Evolutionary conservation across 2,329 filamentous ascomycete genomes (phyloP).

Genomic region (Xylariales sp.): DNA sequence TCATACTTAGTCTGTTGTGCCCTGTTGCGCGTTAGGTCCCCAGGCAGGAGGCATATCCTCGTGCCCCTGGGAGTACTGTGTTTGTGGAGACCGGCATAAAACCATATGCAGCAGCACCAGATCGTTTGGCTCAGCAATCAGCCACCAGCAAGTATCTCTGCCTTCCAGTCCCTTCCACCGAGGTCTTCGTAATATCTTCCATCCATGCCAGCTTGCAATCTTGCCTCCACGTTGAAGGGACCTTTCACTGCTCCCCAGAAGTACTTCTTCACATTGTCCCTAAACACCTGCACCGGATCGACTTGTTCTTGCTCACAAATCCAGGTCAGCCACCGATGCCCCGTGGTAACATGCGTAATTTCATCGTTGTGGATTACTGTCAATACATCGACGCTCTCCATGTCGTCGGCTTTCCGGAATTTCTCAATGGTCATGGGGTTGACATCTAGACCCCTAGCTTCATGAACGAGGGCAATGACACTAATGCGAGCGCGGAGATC

Average conservation of each 20-base stretch:
- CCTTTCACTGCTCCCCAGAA: slow-evolving; percentile 36
- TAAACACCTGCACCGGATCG: slow-evolving; percentile 39
- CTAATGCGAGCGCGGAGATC: slow-evolving; percentile 40
- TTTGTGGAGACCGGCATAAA: no score
- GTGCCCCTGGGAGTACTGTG: no score
- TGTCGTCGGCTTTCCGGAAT: slow-evolving; percentile 34
- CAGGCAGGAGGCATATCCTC: no score
- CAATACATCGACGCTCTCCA: slow-evolving; percentile 34
- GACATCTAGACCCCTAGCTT: slow-evolving; percentile 40
- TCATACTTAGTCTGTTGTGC: no score
- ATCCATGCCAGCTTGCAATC: slow-evolving; percentile 38
- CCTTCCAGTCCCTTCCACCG: slow-evolving; percentile 19
- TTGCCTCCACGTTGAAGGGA: slow-evolving; percentile 39
- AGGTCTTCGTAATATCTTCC: slow-evolving; percentile 34
- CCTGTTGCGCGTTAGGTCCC: no score
- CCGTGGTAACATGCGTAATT: slow-evolving; percentile 43
- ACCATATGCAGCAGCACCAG: slow-evolving; percentile 14
- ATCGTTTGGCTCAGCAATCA: slow-evolving; percentile 5
- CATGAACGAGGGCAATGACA: slow-evolving; percentile 42
- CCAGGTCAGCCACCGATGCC: slow-evolving; percentile 41
- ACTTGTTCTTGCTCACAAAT: slow-evolving; percentile 39
- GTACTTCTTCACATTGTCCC: slow-evolving; percentile 34
- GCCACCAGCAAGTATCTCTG: slow-evolving; percentile 22
- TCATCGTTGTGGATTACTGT: slow-evolving; percentile 43
- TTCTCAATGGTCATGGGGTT: slow-evolving; percentile 43